phyloP scores from a whole-genome alignment of 371 early-diverging fungal species.

The Circinella minor region DNA sequence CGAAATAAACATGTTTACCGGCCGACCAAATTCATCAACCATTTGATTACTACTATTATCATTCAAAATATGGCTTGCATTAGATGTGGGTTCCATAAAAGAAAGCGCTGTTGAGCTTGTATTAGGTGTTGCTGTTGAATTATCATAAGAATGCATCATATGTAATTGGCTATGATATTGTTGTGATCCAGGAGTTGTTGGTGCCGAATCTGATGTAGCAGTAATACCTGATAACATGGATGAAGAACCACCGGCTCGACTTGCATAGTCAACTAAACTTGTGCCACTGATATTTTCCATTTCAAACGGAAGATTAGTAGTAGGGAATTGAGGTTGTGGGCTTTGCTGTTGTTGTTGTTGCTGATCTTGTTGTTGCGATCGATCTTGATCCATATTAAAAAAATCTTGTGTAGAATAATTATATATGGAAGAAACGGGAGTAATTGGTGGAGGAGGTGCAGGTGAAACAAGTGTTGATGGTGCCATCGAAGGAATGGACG shows the following conservation, averaged over 20 bases:
- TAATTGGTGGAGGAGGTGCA: constrained; percentile 2
- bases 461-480: not conserved
- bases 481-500: constrained; percentile 19
- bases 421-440: constrained; percentile 7
- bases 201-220: constrained; percentile 16
- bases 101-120: constrained; percentile 4
- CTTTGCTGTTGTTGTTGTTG: not conserved
- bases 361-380: not conserved
- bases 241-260: constrained; percentile 14
- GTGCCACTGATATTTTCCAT: constrained; percentile 8
- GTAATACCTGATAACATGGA: constrained; percentile 14
- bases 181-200: constrained; percentile 15
- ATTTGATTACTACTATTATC: not conserved
- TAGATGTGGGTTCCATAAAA: not conserved
- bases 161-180: constrained; percentile 13
- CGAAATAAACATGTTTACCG: constrained; percentile 4
- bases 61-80: too few relatives aligned
- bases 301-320: constrained; percentile 3
- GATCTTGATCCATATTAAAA: not conserved
- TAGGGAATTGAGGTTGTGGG: not conserved
- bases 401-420: not conserved
- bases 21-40: constrained; percentile 3
- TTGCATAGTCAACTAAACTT: constrained; percentile 17
- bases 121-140: not conserved
- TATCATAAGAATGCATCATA: constrained; percentile 14